Evolutionary conservation across 148 eudicot genomes (phyloP).

Genomic region (Camellia sinensis): DNA sequence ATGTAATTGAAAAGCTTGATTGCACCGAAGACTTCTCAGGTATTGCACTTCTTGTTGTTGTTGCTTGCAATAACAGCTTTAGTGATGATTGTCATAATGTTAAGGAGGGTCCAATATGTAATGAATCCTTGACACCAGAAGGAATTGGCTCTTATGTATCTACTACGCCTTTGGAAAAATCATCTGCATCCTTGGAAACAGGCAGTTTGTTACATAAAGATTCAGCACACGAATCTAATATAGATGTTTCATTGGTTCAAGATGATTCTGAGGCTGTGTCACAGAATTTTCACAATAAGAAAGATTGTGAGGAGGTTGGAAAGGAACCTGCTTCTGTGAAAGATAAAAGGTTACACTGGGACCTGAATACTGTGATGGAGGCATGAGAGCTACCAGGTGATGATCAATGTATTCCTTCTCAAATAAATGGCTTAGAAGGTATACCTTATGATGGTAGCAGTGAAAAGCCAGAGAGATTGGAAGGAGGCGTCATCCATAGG

Average conservation of each 20-base stretch:
- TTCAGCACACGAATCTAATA: slow-evolving; percentile 12
- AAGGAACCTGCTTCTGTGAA: slow-evolving; percentile 28
- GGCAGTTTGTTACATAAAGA: slow-evolving; percentile 18
- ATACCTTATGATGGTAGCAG: slow-evolving; percentile 14
- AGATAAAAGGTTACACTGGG: slow-evolving; percentile 68
- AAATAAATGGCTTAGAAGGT: slow-evolving; percentile 14
- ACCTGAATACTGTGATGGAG: slow-evolving; percentile 76
- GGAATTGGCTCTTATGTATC: slow-evolving; percentile 29
- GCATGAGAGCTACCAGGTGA: slow-evolving; percentile 68
- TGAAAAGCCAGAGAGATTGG: slow-evolving; percentile 11
- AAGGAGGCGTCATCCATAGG: slow-evolving; percentile 2
- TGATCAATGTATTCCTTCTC: slow-evolving; percentile 22
- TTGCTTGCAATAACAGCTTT: slow-evolving; percentile 63
- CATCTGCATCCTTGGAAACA: slow-evolving; percentile 23
- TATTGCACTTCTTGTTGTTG: slow-evolving; percentile 80
- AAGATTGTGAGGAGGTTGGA: slow-evolving; percentile 23
- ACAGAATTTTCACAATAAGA: slow-evolving; percentile 21
- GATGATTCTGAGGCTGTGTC: slow-evolving; percentile 20
- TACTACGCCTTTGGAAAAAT: slow-evolving; percentile 25
- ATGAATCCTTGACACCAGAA: slow-evolving; percentile 27
- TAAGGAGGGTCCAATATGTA: slow-evolving; percentile 28
- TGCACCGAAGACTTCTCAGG: slow-evolving; percentile 59
- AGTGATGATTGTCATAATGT: slow-evolving; percentile 32
- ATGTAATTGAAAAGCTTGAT: slow-evolving; percentile 14
- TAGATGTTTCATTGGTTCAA: slow-evolving; percentile 16